Evolutionary conservation across 2,329 filamentous ascomycete genomes (phyloP), one percentile per base, ranked within the genome.

Genomic region (Diaporthe destruens): DNA sequence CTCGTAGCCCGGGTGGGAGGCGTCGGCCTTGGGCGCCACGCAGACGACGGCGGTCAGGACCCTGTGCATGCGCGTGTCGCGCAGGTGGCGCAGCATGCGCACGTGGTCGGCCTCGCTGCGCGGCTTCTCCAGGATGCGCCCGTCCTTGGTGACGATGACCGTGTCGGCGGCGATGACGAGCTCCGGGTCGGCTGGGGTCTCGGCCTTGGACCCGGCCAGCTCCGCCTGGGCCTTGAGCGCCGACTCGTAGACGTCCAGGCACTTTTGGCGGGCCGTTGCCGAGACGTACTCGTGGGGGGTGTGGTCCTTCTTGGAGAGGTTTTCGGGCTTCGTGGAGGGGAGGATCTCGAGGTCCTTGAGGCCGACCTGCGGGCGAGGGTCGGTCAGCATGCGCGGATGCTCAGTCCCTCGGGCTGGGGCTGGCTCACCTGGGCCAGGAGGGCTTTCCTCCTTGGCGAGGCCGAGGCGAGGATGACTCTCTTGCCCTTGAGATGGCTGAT

Each of bases 131-230:
- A 99, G 85, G 69, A 99, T 94, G 68, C 89, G 86, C 0, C 95
- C 95, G 53, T 89, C 85, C 14, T 90, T 87, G 12, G 91, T 92
- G 18, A 96, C 93, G 74, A 99, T 94, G 71, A 99, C 87, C 0
- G 96, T 98, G 81, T 98, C 96, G 47, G 96, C 96, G 0, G 95
- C 91, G 73, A 98, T 92, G 72, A 98, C 94, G 20, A 98, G 87
- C 8, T 91, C 92, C 0, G 95, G 95, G 76, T 98, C 96, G 16
- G 79, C 83, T 0, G 75, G 85, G 6, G 77, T 79, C 34, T 81
- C 61, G n/a, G 71, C 83, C 11, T 69, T 74, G 32, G 75, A 36
- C 79, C 74, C 77, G 61, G 75, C 76, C 20, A 78, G 84, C 6
- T 75, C 84, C 16, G 78, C 77, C 56, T 86, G 79, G n/a, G 79